phyloP scores from a whole-genome alignment of 177 flowering plant genomes.

The Telopea speciosissima region DNA sequence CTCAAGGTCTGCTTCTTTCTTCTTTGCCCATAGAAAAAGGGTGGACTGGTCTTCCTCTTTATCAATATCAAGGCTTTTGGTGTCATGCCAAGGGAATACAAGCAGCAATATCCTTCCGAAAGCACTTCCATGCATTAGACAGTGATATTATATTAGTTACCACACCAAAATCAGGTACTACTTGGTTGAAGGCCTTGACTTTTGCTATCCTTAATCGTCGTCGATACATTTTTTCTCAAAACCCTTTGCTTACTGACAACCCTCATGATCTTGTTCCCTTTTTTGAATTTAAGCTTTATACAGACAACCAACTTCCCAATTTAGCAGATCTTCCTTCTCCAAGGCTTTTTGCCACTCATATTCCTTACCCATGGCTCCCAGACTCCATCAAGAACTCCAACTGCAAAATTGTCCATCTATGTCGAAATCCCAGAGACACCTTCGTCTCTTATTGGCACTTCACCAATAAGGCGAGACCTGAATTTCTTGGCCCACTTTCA shows the following conservation, averaged over 20 bases:
- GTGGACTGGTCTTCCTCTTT: conserved; percentile 7
- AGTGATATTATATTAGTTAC: conserved; percentile 10
- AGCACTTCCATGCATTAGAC: conserved; percentile 5
- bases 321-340: not conserved
- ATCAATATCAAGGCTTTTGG: conserved; percentile 7
- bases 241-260: conserved; percentile 8
- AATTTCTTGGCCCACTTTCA: not conserved
- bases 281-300: not conserved
- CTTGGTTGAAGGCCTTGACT: conserved; percentile 12
- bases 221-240: not conserved
- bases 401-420: conserved; percentile 11
- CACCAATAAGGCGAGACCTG: conserved; percentile 15
- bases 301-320: not conserved
- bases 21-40: conserved; percentile 12
- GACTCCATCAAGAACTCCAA: conserved; percentile 9
- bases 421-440: conserved; percentile 27
- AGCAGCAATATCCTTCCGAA: conserved; percentile 2
- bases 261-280: conserved; percentile 13
- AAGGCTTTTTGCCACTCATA: conserved; percentile 11
- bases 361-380: conserved; percentile 8
- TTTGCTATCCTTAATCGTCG: conserved; percentile 7
- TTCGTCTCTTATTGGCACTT: conserved; percentile 40
- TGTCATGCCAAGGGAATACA: not conserved
- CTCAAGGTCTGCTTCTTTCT: not conserved
- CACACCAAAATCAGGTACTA: conserved; percentile 11